phyloP scores from a whole-genome alignment of 495 filamentous ascomycete species.

The Trichoderma gamsii region DNA sequence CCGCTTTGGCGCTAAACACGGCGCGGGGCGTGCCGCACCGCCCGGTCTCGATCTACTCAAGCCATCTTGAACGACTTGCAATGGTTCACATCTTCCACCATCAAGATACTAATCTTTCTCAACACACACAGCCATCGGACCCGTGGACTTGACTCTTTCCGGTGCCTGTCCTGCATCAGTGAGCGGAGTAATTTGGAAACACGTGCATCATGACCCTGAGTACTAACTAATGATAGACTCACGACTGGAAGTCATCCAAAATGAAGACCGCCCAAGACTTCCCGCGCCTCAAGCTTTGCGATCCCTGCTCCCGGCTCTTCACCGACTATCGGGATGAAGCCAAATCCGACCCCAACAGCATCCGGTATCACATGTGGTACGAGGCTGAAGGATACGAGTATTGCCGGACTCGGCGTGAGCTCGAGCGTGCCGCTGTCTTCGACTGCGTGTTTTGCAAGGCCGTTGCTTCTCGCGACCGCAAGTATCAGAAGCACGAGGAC shows the following conservation, averaged over 20 bases:
- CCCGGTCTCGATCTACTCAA: not conserved
- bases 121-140: not conserved
- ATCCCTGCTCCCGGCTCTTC: not conserved
- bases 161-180: not conserved
- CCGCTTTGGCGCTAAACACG: not conserved
- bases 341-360: not conserved
- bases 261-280: not conserved
- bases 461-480: slow-evolving; percentile 3
- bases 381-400: not conserved
- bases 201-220: not conserved
- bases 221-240: not conserved
- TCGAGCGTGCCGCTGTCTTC: not conserved
- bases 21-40: not conserved
- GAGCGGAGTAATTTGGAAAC: not conserved
- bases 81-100: not conserved
- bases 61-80: not conserved
- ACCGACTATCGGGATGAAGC: not conserved
- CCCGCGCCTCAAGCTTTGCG: not conserved
- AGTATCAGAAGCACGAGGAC: not conserved
- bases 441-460: slow-evolving; percentile 8
- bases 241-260: not conserved
- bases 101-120: not conserved
- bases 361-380: not conserved
- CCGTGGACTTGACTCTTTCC: not conserved
- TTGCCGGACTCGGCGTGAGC: not conserved